A percentile compares a stretch with the other conserved stretches of the same genome.
phyloP scores from a whole-genome alignment of 352 stramenopile species.

The Globisporangium lucens region DNA sequence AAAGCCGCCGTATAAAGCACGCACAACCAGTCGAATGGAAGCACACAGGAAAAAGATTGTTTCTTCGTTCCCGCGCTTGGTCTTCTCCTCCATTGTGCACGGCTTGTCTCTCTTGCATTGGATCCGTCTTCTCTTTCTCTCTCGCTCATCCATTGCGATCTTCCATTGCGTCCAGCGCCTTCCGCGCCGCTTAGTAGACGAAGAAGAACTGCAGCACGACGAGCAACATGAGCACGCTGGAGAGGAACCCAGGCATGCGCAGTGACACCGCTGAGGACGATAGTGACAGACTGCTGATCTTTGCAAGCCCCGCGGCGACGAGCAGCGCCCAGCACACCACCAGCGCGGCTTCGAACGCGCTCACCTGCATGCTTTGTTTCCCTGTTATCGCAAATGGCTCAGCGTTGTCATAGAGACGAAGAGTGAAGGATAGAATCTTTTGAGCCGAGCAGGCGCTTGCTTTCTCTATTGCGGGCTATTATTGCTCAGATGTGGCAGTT shows the following conservation, averaged over 20 bases:
- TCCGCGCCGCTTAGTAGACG: slow-evolving; percentile 50
- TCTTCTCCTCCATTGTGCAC: neutral
- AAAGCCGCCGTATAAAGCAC: neutral
- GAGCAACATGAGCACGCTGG: slow-evolving; percentile 28
- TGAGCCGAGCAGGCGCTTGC: neutral
- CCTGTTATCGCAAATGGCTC: neutral
- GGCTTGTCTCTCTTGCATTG: neutral
- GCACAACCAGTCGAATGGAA: slow-evolving; percentile 6
- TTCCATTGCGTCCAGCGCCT: slow-evolving; percentile 26
- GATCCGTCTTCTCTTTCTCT: neutral
- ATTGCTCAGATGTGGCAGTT: neutral
- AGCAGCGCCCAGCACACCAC: slow-evolving; percentile 32
- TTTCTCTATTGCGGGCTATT: neutral
- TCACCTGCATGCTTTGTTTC: slow-evolving; percentile 21
- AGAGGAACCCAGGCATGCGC: slow-evolving; percentile 21
- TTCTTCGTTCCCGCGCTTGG: neutral
- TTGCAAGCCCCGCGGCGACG: slow-evolving; percentile 24
- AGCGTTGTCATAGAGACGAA: neutral
- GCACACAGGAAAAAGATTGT: slow-evolving; percentile 3
- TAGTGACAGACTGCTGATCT: neutral
- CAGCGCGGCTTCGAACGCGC: slow-evolving; percentile 41
- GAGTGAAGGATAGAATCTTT: neutral
- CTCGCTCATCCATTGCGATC: neutral
- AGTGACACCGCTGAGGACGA: slow-evolving; percentile 10
- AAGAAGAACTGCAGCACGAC: slow-evolving; percentile 53